Base-by-base conservation (phyloP, 148 eudicot species). In the Heliosperma pusillum region DNA sequence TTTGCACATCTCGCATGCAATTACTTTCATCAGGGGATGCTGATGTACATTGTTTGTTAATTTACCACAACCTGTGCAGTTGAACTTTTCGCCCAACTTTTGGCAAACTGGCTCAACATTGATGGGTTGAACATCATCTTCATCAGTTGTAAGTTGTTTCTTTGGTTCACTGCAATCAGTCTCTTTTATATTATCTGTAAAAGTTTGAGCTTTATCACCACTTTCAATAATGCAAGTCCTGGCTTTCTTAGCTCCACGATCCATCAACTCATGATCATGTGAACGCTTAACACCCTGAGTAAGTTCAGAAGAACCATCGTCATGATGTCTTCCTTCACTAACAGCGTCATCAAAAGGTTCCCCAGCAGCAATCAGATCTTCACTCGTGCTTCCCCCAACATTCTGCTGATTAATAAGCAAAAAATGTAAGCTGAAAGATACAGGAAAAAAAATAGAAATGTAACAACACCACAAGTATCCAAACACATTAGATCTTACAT, bases 11-110 rank as follows among this genome's bases (percentile, higher is more conserved):
- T 80, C 64, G 61, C 97, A 92, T 73, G 87, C 85, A 73, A 89
- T 78, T 33, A 92, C 97, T 79, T 83, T 85, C 33, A 92, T 19
- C 80, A 88, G 79, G 45, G 94, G 97, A 84, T 92, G 97, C 44
- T 80, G 69, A 67, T 83, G 81, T 56, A 85, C 81, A 74, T 84
- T 85, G 71, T 65, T 74, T 30, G 84, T 73, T 57, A 77, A 74
- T 78, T 83, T 82, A 74, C 78, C 78, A 77, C 97, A 92, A 73
- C 85, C 93, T 30, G 97, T 92, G 78, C 97, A 92, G 78, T 21
- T 76, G 70, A 86, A 86, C 20, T 67, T 75, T 53, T 82, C 83
- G 55, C 55, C 58, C 45, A 36, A n/a, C 78, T 66, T 75, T 70
- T 50, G 59, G 15, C 66, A 25, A 73, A 65, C 56, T 7, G 73